Evolutionary conservation across 495 filamentous ascomycete species (phyloP).

Genomic region (Astrothelium subdiscretum): DNA sequence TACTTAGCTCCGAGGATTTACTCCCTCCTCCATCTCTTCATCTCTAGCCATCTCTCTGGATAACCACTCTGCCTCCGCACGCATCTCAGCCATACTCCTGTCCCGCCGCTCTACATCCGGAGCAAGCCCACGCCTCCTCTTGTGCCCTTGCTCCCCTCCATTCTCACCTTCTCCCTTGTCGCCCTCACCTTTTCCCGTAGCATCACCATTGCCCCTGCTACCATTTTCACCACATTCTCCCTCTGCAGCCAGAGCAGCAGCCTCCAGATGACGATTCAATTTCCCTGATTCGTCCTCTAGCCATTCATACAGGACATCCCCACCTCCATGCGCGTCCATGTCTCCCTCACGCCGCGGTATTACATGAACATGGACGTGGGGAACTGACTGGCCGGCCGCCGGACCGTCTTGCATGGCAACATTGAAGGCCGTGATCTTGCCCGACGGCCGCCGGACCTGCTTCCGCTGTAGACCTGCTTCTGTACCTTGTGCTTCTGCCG

Average conservation of each 20-base stretch:
- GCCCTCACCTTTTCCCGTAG: constrained; percentile 13
- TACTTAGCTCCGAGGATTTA: not conserved
- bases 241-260: not conserved
- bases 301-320: constrained; percentile 63
- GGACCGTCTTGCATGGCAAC: constrained; percentile 86
- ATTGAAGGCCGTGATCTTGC: constrained; percentile 49
- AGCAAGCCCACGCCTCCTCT: constrained; percentile 40
- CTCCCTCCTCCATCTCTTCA: not conserved
- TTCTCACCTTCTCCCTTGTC: constrained; percentile 12
- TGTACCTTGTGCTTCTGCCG: no score
- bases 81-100: constrained; percentile 66
- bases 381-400: constrained; percentile 80
- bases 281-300: constrained; percentile 80
- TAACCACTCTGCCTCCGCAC: constrained; percentile 59
- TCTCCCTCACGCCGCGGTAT: constrained; percentile 61
- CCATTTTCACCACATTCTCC: constrained; percentile 21
- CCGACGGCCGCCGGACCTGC: constrained; percentile 9
- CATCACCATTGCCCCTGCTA: constrained; percentile 21
- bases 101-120: constrained; percentile 61
- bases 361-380: constrained; percentile 88
- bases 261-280: constrained; percentile 43
- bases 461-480: not conserved
- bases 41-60: constrained; percentile 42
- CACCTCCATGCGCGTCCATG: constrained; percentile 37
- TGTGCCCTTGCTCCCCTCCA: constrained; percentile 16